A percentile compares a stretch with the other conserved stretches of the same genome.
phyloP scores from a whole-genome alignment of 2,329 filamentous ascomycete genomes.

The Penicillium sp. region DNA sequence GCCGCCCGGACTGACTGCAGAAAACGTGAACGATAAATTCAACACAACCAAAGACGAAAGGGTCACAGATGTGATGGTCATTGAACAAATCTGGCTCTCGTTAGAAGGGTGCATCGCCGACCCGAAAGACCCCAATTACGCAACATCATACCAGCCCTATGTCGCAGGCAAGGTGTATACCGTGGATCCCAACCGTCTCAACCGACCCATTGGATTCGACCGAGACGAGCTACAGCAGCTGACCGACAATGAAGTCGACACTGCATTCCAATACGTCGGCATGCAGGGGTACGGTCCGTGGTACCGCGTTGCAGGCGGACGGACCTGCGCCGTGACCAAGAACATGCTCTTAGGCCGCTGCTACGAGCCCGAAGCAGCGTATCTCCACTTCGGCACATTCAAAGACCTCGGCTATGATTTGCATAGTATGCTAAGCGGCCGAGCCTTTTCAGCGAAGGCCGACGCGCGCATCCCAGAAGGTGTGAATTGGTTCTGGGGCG shows the following conservation, averaged over 20 bases:
- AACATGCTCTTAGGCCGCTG: constrained; percentile 55
- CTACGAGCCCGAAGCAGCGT: constrained; percentile 51
- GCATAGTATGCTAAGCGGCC: constrained; percentile 45
- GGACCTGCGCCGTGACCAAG: constrained; percentile 49
- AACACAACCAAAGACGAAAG: constrained; percentile 12
- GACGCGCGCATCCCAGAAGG: constrained; percentile 50
- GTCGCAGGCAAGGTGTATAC: constrained; percentile 53
- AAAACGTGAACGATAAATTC: constrained; percentile 12
- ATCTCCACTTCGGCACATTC: constrained; percentile 43
- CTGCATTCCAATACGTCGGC: constrained; percentile 38
- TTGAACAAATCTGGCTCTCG: constrained; percentile 53
- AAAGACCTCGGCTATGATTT: constrained; percentile 46
- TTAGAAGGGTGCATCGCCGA: constrained; percentile 50
- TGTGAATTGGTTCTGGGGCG: constrained; percentile 57
- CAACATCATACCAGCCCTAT: constrained; percentile 45
- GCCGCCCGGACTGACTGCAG: constrained; percentile 24
- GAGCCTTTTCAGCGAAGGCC: constrained; percentile 45
- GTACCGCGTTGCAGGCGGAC: constrained; percentile 49
- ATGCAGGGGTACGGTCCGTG: constrained; percentile 51
- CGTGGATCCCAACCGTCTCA: constrained; percentile 20
- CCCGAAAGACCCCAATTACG: constrained; percentile 46
- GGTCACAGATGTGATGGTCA: constrained; percentile 53
- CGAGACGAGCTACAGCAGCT: constrained; percentile 24
- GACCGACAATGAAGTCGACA: constrained; percentile 32
- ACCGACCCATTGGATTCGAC: constrained; percentile 22